Conservation (phyloP, 495 filamentous ascomycete species). For the Aspergillus olivimuriae region DNA sequence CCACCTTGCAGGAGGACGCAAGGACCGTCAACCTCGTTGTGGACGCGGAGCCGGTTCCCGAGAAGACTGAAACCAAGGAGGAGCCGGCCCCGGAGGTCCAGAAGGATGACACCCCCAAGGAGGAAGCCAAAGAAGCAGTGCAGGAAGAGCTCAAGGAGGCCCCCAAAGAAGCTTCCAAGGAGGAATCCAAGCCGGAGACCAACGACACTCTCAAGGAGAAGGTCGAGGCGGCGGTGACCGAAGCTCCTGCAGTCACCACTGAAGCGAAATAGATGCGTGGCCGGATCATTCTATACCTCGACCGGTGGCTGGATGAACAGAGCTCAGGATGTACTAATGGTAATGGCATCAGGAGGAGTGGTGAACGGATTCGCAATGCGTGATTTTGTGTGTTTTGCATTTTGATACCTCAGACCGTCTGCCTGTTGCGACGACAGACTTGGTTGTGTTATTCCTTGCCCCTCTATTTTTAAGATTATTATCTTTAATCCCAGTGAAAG, state of each 20-base stretch:
- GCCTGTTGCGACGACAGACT: not conserved
- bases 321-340: not conserved
- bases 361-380: constrained; percentile 6
- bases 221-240: constrained; percentile 9
- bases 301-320: not conserved
- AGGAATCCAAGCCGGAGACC: constrained; percentile 3
- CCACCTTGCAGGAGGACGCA: constrained; percentile 23
- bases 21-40: constrained; percentile 22
- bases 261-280: constrained; percentile 21
- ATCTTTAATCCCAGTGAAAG: too few species aligned
- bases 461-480: too few species aligned
- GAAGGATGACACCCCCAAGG: constrained; percentile 11
- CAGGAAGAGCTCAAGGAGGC: constrained; percentile 13
- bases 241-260: constrained; percentile 11
- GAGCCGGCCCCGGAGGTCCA: constrained; percentile 16
- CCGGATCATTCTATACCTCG: not conserved
- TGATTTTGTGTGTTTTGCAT: constrained; percentile 3
- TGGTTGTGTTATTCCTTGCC: too few species aligned
- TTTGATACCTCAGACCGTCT: constrained; percentile 9
- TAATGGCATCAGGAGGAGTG: constrained; percentile 14
- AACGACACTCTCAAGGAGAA: constrained; percentile 4
- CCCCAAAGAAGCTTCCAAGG: constrained; percentile 14
- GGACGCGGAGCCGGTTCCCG: constrained; percentile 10
- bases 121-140: too few species aligned
- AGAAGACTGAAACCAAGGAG: constrained; percentile 8